These are phyloP conservation scores for Boletus sp. DNA, from an alignment of 768 basidiomycete species.

Conservation along the genomic window DNA sequence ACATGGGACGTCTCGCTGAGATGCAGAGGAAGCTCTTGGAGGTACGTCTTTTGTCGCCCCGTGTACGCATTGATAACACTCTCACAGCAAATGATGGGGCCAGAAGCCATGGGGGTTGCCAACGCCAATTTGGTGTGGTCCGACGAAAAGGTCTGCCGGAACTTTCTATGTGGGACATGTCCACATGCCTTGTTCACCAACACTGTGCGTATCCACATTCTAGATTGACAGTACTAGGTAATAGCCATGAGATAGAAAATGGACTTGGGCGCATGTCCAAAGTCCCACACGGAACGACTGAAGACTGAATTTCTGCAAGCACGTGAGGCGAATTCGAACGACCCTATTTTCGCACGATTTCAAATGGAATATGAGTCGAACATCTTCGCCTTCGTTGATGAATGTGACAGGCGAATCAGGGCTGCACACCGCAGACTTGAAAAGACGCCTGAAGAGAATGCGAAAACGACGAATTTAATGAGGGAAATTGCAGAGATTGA, in stretches of 20 bases:
- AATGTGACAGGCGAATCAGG: conserved; percentile 95
- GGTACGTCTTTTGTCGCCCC: conserved; percentile 41
- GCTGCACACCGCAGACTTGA: conserved; percentile 92
- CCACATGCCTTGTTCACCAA: conserved; percentile 97
- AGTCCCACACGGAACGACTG: conserved; percentile 91
- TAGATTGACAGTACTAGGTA: background rate
- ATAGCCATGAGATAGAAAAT: conserved; percentile 65
- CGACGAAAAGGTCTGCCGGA: conserved; percentile 97
- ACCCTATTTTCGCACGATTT: conserved; percentile 82
- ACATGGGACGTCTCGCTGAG: conserved; percentile 93
- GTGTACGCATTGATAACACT: background rate
- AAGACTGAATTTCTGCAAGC: conserved; percentile 87
- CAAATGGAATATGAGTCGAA: conserved; percentile 96
- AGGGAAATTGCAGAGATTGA: conserved; percentile 99
- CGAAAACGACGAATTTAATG: conserved; percentile 98
- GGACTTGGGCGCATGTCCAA: conserved; percentile 97
- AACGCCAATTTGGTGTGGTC: conserved; percentile 91
- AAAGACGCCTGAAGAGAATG: conserved; percentile 99
- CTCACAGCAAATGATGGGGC: conserved; percentile 98
- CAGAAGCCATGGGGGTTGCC: conserved; percentile 96
- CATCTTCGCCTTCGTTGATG: conserved; percentile 95
- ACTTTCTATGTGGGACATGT: conserved; percentile 98
- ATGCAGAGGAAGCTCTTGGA: conserved; percentile 93
- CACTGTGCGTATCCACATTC: conserved; percentile 59
- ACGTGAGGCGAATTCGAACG: conserved; percentile 67